Base-by-base conservation (phyloP, 176 grass and related monocot species). In the Oryza australiensis region DNA sequence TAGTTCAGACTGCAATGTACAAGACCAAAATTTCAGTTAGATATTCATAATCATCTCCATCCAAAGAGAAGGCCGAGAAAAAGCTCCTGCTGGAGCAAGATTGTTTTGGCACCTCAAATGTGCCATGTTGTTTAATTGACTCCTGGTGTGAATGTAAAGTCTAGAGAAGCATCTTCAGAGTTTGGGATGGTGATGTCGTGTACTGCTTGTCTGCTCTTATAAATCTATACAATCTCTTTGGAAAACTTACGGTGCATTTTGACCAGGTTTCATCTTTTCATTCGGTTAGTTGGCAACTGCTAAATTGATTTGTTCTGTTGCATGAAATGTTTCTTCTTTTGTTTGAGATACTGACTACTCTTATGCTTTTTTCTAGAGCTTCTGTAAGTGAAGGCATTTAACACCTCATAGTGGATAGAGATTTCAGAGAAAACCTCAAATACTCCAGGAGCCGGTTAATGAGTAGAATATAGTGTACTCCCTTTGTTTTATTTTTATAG, bases 1-100 rank as follows among this genome's bases (percentile, higher is more conserved):
- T 41, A 9, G 1, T 41, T 41, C 38, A 41, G 8, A 41, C 30
- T 32, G 2, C 3, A 32, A 32, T 32, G 30, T 32, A 32, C 30
- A 2, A 32, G 30, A 1, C 3, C 30, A 32, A 32, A 32, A 32
- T 32, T 32, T 32, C 3, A 32, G 30, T 32, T 32, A 2, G 30
- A 32, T 32, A 32, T 32, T n/a, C n/a, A n/a, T n/a, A n/a, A n/a
- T n/a, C 90, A 38, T 86, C 93, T 85, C 79, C 96, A 74, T 68
- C 79, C 11, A 99, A 99, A 83, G 87, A 88, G 26, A 95, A 99
- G 74, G 76, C 93, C 24, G 93, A 99, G 82, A 53, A 64, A 73
- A 46, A 62, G 48, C 34, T 68, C 8, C 27, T 73, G 28, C 9
- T 82, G n/a, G 45, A 29, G 43, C 26, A 86, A 62, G 74, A 48